Evolutionary conservation across 306 rosid genomes (phyloP), one percentile per base, ranked within the genome.

Genomic region (Dryas alaskensis): DNA sequence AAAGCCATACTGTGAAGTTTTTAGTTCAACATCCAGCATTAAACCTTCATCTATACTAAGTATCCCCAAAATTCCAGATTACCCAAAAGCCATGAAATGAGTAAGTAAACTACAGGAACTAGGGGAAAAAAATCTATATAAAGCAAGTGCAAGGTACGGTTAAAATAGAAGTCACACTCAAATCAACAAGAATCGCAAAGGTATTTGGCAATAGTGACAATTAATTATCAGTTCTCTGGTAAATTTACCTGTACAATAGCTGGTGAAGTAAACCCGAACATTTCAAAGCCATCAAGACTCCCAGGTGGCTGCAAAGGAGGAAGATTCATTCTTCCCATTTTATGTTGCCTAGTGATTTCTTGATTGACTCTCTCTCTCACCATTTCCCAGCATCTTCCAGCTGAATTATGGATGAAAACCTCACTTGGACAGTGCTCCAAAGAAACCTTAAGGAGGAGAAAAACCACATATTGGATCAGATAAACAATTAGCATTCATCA

Each of bases 271-370:
- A 95, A 92, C 69, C 99, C 99, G 66, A 95, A 95, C 99, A 95
- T 92, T 81, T 92, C 99, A 78, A 90, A 90, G 45, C 98, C 99
- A 82, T 95, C 99, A 60, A 95, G 90, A 83, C 98, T 95, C 73
- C 96, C 96, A 31, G 98, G 98, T 79, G 99, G 99, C 88, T 92
- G 98, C 77, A 95, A 78, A 78, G 99, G 99, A 85, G 96, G 97
- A 75, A 95, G 99, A 75, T 86, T 87, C 49, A 70, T 63, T 80
- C 55, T 87, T 79, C 98, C 98, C 77, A 84, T 76, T 79, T 88
- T 92, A 86, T 92, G 96, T 71, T 90, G 98, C 83, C 86, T 95
- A 3, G 96, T 40, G 49, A 95, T 95, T 84, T 95, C 97, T 72
- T 84, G 97, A 82, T 95, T 95, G 79, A 95, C 96, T 81, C 91